Evolutionary conservation across 2,329 filamentous ascomycete genomes (phyloP), one percentile per base, ranked within the genome.

Genomic region (Aphanocladium album): DNA sequence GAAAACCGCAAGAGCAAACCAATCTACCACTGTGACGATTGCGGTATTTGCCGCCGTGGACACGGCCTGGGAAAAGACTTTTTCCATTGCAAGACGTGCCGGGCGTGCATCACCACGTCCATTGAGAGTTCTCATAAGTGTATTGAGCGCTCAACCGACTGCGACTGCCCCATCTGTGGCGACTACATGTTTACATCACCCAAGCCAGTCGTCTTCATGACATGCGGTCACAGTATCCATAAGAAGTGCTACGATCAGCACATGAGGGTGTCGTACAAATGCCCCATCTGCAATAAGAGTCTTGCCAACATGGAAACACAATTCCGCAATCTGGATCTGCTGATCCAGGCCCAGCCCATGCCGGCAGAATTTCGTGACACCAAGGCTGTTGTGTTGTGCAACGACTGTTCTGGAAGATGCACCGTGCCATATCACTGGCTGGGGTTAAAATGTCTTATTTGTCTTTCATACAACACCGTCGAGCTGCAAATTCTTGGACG

Each of bases 281-380:
- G 95, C 69, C 95, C 93, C 0, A 92, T 97, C 53, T 99, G 95
- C 81, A 96, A 89, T 77, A 96, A 95, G 74, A 96, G 90, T 65
- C 89, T 96, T n/a, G 86, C 91, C 66, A 98, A 98, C 71, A 99
- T 99, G 93, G 93, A 97, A 70, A 85, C 90, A 41, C 90, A 96
- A 67, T 99, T 98, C 77, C 87, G 91, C 53, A 95, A 95, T 67
- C 77, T 98, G 37, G 93, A 97, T 69, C 85, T 92, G 57, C 88
- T 91, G 54, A 96, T 99, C 62, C 83, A 89, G 65, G 83, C 83
- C 49, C 95, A 99, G 71, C 95, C 95, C 1, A 98, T 99, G 92
- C 95, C 95, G 0, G 76, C 81, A 6, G 90, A 96, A 64, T 96
- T 93, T 68, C 81, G 79, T 63, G 86, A 91, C 67, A 92, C 90